Evolutionary conservation across 1,284 basidiomycete genomes (phyloP).

Genomic region (Apiotrichum sp.): DNA sequence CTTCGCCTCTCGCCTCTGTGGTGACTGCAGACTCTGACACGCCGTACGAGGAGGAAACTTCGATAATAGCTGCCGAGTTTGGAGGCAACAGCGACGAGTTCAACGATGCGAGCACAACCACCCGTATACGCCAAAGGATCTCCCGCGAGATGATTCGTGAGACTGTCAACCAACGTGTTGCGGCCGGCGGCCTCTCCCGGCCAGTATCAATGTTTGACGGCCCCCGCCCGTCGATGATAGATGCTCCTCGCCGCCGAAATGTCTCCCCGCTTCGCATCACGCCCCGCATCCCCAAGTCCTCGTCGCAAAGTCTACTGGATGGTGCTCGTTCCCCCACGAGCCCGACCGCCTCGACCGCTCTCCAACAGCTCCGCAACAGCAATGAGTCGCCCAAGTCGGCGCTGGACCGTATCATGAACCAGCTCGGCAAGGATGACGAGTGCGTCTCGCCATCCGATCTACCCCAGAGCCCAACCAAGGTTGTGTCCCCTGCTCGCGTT

Average conservation of each 20-base stretch:
- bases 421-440: constrained; percentile 6
- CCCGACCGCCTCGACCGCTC: constrained; percentile 1
- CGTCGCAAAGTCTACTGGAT: not conserved
- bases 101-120: constrained; percentile 24
- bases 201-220: constrained; percentile 13
- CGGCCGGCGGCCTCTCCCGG: constrained; percentile 21
- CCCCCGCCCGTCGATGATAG: constrained; percentile 13
- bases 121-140: constrained; percentile 43
- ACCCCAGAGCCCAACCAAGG: constrained; percentile 7
- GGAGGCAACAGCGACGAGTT: constrained; percentile 1
- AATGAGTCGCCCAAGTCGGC: constrained; percentile 34
- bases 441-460: not conserved
- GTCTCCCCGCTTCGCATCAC: constrained; percentile 1
- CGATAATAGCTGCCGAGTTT: constrained; percentile 7
- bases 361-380: constrained; percentile 4
- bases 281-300: not conserved
- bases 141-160: constrained; percentile 45
- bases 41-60: not conserved
- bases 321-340: not conserved
- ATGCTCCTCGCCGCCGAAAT: constrained; percentile 1
- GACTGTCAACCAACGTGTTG: constrained; percentile 40
- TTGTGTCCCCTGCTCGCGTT: constrained; percentile 9
- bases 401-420: constrained; percentile 32
- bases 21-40: not conserved
- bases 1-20: constrained; percentile 11